These are phyloP conservation scores for Solanum bulbocastanum DNA, from an alignment of 257 asterid species.

Conservation along the genomic window DNA sequence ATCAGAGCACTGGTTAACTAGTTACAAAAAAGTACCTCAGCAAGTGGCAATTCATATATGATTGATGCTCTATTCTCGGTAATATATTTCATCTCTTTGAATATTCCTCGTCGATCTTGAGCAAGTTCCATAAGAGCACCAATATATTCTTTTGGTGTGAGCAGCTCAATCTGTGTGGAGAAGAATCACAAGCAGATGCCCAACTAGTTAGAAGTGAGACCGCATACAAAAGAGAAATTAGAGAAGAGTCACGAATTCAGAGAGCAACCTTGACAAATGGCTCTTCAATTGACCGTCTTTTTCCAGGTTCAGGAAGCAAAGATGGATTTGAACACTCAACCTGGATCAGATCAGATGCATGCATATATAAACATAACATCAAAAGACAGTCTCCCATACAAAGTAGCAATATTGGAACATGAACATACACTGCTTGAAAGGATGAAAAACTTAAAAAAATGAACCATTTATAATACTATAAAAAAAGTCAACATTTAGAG, in stretches of 20 bases:
- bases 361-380: neutral
- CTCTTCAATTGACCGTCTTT: conserved; percentile 83
- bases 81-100: conserved; percentile 87
- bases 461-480: neutral
- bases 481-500: neutral
- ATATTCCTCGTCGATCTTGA: conserved; percentile 94
- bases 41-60: conserved; percentile 74
- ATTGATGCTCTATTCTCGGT: conserved; percentile 79
- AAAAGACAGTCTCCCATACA: neutral
- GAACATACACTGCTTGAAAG: neutral
- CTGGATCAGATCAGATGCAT: conserved; percentile 27
- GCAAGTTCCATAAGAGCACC: conserved; percentile 98
- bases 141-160: conserved; percentile 89
- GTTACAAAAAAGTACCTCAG: conserved; percentile 60
- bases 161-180: conserved; percentile 71
- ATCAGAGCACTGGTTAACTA: neutral
- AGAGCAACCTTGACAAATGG: conserved; percentile 78
- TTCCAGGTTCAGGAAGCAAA: conserved; percentile 94
- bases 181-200: conserved; percentile 10
- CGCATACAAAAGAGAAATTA: neutral
- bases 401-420: neutral
- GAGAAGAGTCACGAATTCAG: neutral
- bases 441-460: neutral
- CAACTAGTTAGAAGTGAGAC: conserved; percentile 8
- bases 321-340: conserved; percentile 96